Evolutionary conservation across 345 rosid genomes (phyloP).

Genomic region (Populus deltoides): DNA sequence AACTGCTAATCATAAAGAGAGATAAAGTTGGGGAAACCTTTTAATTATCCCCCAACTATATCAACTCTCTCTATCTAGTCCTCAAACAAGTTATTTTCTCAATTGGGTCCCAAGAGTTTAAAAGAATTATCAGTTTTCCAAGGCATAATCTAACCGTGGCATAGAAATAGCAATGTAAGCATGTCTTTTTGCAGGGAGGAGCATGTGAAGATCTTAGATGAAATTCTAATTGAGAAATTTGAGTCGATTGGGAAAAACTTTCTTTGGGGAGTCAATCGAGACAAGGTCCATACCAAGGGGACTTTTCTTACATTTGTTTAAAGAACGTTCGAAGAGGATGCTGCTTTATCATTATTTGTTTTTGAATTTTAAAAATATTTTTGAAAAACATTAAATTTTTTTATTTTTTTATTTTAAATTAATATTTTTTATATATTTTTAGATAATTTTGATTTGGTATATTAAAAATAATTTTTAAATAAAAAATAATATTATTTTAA

Average conservation of each 20-base stretch:
- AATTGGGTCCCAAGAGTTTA: neutral
- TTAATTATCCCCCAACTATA: neutral
- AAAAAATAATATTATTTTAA: too few relatives aligned
- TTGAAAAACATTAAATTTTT: too few relatives aligned
- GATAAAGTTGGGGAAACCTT: neutral
- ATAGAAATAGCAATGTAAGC: fast-evolving
- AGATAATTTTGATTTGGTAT: too few relatives aligned
- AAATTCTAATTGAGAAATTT: neutral
- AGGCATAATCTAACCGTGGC: too few relatives aligned
- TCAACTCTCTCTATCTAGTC: neutral
- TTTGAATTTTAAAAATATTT: too few relatives aligned
- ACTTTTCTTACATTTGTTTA: too few relatives aligned
- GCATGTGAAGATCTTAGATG: neutral
- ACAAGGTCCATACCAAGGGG: neutral
- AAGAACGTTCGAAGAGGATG: neutral
- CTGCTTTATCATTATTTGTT: too few relatives aligned
- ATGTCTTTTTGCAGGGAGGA: too few relatives aligned
- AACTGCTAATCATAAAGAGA: neutral
- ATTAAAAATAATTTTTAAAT: too few relatives aligned
- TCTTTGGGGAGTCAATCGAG: neutral
- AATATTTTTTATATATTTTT: too few relatives aligned
- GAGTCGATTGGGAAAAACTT: neutral
- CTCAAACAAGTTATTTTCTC: neutral
- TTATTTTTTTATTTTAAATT: too few relatives aligned
- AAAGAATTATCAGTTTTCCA: neutral